Base-by-base conservation (phyloP, 495 filamentous ascomycete genomes). In the Friedmanniomyces simplex region DNA sequence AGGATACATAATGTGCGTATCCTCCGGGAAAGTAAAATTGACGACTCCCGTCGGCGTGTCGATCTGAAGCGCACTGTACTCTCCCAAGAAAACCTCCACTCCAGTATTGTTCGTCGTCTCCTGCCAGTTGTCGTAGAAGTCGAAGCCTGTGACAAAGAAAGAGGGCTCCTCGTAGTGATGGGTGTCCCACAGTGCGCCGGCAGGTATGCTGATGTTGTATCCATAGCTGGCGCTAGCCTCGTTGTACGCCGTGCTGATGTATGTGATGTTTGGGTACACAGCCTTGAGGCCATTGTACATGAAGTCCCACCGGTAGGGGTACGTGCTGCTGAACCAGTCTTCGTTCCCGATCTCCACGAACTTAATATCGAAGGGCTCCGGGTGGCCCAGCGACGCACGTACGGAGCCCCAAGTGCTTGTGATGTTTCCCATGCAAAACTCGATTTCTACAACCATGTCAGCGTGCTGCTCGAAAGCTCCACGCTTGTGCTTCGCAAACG, bases 311-410 rank as follows among this genome's bases (percentile, higher is more conserved):
- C 77, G 73, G 63, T 79, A 77, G 6, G 69, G 51, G 62, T 78
- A 78, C 1, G 72, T 70, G 50, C 25, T 20, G n/a, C 18, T 24
- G 25, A 52, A 52, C 18, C 60, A 69, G 54, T 85, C 82, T 62
- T 86, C 81, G 60, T 85, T 85, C 22, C 83, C 83, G 61, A 86
- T 75, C 64, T 85, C 83, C 30, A 85, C 79, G 52, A 77, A 82
- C 50, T 73, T 72, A 42, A 85, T 68, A 21, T 65, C 71, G 71
- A 77, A 85, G 6, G 83, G 81, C 42, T 80, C 69, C 1, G 75
- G 69, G 55, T 82, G 74, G 5, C 82, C 83, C 10, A 80, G 72
- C 12, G 68, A 59, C 11, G 79, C 80, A 34, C 83, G 77, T 7
- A 78, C 65, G 12, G 76, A 71, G 36, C 83, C 83, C 70, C 77